Percentiles rank a stretch among this genome's conserved stretches.
Conservation (phyloP, 2,329 filamentous ascomycete species). For the Colletotrichum higginsianum region DNA sequence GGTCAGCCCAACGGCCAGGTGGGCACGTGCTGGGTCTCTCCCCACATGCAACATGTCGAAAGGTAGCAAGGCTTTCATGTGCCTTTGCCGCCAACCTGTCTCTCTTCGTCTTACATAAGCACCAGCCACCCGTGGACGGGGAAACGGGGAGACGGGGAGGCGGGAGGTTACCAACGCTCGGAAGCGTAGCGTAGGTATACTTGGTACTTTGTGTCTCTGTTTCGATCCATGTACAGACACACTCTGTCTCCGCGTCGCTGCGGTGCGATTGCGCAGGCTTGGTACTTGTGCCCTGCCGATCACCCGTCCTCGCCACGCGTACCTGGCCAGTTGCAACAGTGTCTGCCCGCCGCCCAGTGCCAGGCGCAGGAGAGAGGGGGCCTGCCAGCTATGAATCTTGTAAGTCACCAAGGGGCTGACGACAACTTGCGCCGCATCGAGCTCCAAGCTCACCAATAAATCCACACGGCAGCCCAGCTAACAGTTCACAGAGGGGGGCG, state of each 20-base stretch:
- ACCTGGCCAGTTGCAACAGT: slow-evolving; percentile 7
- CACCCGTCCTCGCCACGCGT: slow-evolving; percentile 29
- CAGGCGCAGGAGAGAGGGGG: neutral
- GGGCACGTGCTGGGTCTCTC: neutral
- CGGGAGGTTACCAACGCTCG: slow-evolving; percentile 7
- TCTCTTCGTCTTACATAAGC: neutral
- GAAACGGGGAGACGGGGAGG: neutral
- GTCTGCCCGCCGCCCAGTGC: neutral
- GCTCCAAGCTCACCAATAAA: slow-evolving; percentile 27
- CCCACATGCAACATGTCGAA: neutral
- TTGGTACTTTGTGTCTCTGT: too few species aligned
- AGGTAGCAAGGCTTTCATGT: neutral
- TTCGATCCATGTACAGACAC: too few species aligned
- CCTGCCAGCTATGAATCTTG: neutral
- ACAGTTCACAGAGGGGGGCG: slow-evolving; percentile 8
- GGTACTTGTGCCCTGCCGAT: slow-evolving; percentile 20
- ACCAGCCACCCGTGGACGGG: neutral
- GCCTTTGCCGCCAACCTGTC: neutral
- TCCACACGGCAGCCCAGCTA: neutral
- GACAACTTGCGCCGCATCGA: slow-evolving; percentile 34
- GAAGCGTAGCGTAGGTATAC: neutral
- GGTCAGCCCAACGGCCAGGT: neutral
- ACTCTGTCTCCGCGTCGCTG: too few species aligned
- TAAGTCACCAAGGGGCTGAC: slow-evolving; percentile 16
- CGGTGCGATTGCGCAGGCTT: neutral